Percentiles rank a stretch among this genome's conserved stretches.
Evolutionary conservation across 164 flowering plant genomes (phyloP).

Genomic region (Cinnamomum micranthum): DNA sequence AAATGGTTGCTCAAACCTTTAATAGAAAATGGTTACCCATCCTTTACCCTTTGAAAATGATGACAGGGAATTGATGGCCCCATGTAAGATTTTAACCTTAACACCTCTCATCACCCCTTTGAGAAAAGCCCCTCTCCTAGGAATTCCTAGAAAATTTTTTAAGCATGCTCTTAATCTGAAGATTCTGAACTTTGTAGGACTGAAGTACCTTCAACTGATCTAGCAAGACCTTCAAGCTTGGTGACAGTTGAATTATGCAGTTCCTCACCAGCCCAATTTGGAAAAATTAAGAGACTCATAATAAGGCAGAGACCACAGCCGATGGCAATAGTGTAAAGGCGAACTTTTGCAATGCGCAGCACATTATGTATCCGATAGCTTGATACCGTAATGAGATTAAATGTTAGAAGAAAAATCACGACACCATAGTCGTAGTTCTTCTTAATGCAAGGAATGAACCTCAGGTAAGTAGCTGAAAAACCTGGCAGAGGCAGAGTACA

Average conservation of each 20-base stretch:
- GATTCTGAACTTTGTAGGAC: background rate
- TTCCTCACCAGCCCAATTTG: slow-evolving; percentile 86
- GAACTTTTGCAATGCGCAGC: slow-evolving; percentile 55
- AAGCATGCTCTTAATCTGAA: background rate
- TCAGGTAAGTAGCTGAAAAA: slow-evolving; percentile 47
- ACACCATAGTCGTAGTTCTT: slow-evolving; percentile 89
- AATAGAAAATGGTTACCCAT: background rate
- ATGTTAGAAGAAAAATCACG: slow-evolving; percentile 81
- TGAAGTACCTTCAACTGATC: slow-evolving; percentile 61
- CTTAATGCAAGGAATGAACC: slow-evolving; percentile 80
- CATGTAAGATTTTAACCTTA: too few species aligned
- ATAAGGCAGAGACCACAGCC: slow-evolving; percentile 82
- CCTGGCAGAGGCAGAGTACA: slow-evolving; percentile 20
- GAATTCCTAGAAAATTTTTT: background rate
- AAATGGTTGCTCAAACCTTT: background rate
- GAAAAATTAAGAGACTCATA: slow-evolving; percentile 73
- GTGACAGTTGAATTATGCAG: slow-evolving; percentile 63
- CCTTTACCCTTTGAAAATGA: too few species aligned
- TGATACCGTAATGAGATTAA: slow-evolving; percentile 77
- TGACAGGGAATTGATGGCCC: too few species aligned
- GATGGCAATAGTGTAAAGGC: slow-evolving; percentile 74
- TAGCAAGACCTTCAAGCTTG: slow-evolving; percentile 79
- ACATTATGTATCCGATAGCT: slow-evolving; percentile 71
- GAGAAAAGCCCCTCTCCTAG: too few species aligned
- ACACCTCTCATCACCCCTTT: too few species aligned